These are phyloP conservation scores for Leucosporidium yakuticum DNA, from an alignment of 768 basidiomycete species.

Conservation along the genomic window DNA sequence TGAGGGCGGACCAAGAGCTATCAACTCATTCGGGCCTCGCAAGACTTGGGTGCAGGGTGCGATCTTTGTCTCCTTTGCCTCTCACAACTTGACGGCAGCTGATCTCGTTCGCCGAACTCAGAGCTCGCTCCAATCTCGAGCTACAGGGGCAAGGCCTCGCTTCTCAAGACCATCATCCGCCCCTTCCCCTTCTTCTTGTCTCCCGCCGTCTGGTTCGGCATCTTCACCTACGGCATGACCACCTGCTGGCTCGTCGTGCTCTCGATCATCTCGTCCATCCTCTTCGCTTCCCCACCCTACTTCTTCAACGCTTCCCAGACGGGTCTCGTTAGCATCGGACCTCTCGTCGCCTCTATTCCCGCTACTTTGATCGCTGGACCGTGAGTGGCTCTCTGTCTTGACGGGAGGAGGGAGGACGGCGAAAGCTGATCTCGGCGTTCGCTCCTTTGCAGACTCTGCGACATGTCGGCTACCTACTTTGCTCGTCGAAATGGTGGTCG, in stretches of 20 bases:
- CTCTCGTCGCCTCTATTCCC: constrained; percentile 24
- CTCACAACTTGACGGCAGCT: neutral
- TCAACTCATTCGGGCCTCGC: neutral
- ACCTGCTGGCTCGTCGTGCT: constrained; percentile 31
- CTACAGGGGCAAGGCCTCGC: constrained; percentile 40
- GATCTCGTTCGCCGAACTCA: neutral
- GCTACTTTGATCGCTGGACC: constrained; percentile 26
- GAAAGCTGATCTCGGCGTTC: constrained; percentile 1
- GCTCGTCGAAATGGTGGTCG: constrained; percentile 49
- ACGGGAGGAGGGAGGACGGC: no score
- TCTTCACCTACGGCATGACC: constrained; percentile 29
- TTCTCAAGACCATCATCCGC: constrained; percentile 46
- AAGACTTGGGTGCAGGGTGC: constrained; percentile 14
- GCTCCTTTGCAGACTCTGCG: constrained; percentile 29
- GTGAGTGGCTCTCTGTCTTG: no score
- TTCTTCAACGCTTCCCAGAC: constrained; percentile 25
- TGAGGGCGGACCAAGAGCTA: neutral
- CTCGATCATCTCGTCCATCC: constrained; percentile 28
- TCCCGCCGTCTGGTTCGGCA: constrained; percentile 40
- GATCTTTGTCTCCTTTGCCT: no score
- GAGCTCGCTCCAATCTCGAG: neutral
- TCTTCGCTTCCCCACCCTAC: constrained; percentile 32
- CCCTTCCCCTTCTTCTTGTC: constrained; percentile 50
- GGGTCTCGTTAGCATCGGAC: constrained; percentile 35
- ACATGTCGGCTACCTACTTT: constrained; percentile 49